phyloP scores from a whole-genome alignment of 352 stramenopile species.

The Phytophthora rubi region DNA sequence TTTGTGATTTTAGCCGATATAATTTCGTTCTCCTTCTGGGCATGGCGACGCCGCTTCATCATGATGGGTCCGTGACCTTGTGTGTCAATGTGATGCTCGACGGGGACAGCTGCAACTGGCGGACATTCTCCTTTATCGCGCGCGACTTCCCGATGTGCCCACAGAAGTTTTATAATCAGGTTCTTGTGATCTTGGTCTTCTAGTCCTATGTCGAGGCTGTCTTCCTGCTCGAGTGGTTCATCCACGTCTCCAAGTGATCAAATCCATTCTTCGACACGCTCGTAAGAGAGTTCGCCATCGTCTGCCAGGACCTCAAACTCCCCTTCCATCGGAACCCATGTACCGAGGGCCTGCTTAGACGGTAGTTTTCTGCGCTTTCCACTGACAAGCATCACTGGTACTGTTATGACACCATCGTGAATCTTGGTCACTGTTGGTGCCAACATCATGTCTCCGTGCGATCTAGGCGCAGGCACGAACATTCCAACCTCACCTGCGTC shows the following conservation, averaged over 20 bases:
- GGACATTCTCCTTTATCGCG: neutral
- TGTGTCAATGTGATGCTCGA: neutral
- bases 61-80: neutral
- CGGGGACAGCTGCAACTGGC: neutral
- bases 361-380: neutral
- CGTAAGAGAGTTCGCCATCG: neutral
- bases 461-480: neutral
- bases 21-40: neutral
- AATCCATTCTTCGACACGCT: neutral
- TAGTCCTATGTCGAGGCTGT: neutral
- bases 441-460: neutral
- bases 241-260: neutral
- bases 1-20: neutral
- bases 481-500: neutral
- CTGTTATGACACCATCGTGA: neutral
- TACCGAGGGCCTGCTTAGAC: neutral
- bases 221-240: neutral
- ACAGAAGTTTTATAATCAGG: neutral
- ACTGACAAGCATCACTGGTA: neutral
- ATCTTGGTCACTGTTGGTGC: neutral
- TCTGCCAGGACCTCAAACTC: neutral
- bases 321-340: neutral
- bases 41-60: neutral
- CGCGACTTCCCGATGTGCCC: neutral
- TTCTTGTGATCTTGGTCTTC: neutral